Base-by-base conservation (phyloP, 805 yeast species). In the Ogataea parapolymorpha region DNA sequence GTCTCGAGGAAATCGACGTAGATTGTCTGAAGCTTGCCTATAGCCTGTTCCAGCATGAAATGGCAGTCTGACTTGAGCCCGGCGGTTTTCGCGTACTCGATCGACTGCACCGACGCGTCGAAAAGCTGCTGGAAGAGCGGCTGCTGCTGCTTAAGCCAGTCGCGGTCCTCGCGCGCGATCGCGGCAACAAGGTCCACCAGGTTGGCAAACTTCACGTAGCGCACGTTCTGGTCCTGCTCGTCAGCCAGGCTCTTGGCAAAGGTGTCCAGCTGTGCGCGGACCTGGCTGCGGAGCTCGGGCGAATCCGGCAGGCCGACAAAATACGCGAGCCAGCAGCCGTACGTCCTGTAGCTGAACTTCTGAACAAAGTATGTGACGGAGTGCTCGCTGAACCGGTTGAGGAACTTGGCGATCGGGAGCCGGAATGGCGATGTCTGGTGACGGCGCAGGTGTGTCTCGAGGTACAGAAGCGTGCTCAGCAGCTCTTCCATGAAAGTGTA, bases 371-470 rank as follows among this genome's bases (percentile, higher is more conserved):
- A 85, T 22, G 78, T 79, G 37, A 79, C 69, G 4, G 95, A 75
- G 49, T 90, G 85, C 17, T 73, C 76, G 2, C 95, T 80, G 59
- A 89, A 91, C 45, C 96, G 70, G 61, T 89, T 79, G 63, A 93
- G 67, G 56, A 85, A 93, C 58, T 83, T 84, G 6, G 95, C 90
- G 33, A 91, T 77, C 3, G 99, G 96, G n/a, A 70, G 74, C 49
- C 99, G 73, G 70, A 93, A 90, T 3, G 98, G 97, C 1, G 97
- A 87, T 30, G 72, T 72, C 42, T 87, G 85, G 48, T 85, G 87
- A 16, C 96, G 80, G 42, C 96, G 83, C 53, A 93, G 68, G 45
- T 82, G 83, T 3, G 83, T 79, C 62, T 93, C 99, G 55, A 93
- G 67, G 43, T 78, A 80, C 49, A 83, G 77, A 42, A 93, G 73